Conservation (phyloP, 805 yeast species). For the Dipodascus albidus region DNA sequence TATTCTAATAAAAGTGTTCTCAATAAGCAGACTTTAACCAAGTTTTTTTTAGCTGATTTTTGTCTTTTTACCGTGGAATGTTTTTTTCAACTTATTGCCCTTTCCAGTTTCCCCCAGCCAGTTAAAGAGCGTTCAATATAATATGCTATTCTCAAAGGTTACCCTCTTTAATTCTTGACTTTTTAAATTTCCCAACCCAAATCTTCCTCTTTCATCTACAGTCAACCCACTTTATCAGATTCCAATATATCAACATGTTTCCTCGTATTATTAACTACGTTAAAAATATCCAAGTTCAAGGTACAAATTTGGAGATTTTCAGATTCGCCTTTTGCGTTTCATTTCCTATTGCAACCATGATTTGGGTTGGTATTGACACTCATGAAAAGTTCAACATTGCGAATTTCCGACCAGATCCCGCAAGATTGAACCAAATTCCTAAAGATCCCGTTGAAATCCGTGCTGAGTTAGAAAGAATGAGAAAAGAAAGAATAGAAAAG, state of each 20-base stretch:
- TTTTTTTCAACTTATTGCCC: no score
- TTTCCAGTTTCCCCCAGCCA: no score
- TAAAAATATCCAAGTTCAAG: conserved; percentile 8
- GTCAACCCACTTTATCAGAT: no score
- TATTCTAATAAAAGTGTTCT: no score
- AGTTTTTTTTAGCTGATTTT: no score
- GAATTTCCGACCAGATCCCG: conserved; percentile 96
- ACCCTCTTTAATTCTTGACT: no score
- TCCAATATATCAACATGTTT: background rate
- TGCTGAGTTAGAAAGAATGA: conserved; percentile 82
- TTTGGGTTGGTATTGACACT: conserved; percentile 83
- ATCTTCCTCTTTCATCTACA: no score
- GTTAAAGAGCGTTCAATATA: no score
- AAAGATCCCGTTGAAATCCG: conserved; percentile 87
- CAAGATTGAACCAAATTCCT: conserved; percentile 80
- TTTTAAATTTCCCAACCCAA: no score
- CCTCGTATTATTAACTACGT: background rate
- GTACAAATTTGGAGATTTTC: conserved; percentile 18
- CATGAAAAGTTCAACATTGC: conserved; percentile 82
- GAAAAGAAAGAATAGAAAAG: conserved; percentile 62
- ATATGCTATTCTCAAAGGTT: no score
- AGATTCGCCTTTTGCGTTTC: conserved; percentile 59
- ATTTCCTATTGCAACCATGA: conserved; percentile 86
- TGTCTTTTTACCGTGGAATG: no score
- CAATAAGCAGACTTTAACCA: no score